Conservation (phyloP, 2,329 filamentous ascomycete species). For the Fusarium beomiforme region DNA sequence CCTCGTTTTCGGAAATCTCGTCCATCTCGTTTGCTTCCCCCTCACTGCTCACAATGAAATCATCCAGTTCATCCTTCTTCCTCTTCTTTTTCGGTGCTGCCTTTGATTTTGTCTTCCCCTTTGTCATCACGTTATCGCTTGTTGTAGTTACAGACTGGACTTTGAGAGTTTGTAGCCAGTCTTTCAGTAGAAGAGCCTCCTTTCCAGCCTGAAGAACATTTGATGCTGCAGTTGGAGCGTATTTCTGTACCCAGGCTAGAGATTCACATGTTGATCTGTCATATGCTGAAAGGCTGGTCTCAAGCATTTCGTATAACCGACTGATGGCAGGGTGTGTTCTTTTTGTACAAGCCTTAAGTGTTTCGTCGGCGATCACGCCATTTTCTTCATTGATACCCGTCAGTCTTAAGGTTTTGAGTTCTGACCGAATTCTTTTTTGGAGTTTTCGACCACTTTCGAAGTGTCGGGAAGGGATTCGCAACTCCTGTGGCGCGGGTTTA, state of each 20-base stretch:
- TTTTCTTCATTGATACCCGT: slow-evolving; percentile 8
- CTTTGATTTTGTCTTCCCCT: slow-evolving; percentile 44
- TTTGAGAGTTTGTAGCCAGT: slow-evolving; percentile 83
- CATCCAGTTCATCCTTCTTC: slow-evolving; percentile 79
- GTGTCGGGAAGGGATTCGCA: slow-evolving; percentile 65
- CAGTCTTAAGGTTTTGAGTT: slow-evolving; percentile 52
- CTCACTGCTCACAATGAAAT: slow-evolving; percentile 81
- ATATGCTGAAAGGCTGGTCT: slow-evolving; percentile 76
- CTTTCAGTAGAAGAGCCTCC: slow-evolving; percentile 75
- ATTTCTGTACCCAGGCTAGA: slow-evolving; percentile 83
- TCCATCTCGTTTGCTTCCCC: slow-evolving; percentile 78
- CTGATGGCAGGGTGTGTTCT: slow-evolving; percentile 66
- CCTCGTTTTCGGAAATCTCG: slow-evolving; percentile 72
- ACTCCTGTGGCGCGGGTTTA: slow-evolving; percentile 55
- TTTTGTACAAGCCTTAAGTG: slow-evolving; percentile 32
- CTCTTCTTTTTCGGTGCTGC: slow-evolving; percentile 66
- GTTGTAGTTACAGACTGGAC: slow-evolving; percentile 80
- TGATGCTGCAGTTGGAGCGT: slow-evolving; percentile 74
- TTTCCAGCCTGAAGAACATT: slow-evolving; percentile 80
- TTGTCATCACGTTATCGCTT: slow-evolving; percentile 45
- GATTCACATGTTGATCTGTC: slow-evolving; percentile 81
- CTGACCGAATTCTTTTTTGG: slow-evolving; percentile 57
- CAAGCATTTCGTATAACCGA: slow-evolving; percentile 68
- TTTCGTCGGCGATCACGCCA: slow-evolving; percentile 50
- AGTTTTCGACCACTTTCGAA: slow-evolving; percentile 68